phyloP scores from a whole-genome alignment of 306 rosid species.

The Coriaria nepalensis region DNA sequence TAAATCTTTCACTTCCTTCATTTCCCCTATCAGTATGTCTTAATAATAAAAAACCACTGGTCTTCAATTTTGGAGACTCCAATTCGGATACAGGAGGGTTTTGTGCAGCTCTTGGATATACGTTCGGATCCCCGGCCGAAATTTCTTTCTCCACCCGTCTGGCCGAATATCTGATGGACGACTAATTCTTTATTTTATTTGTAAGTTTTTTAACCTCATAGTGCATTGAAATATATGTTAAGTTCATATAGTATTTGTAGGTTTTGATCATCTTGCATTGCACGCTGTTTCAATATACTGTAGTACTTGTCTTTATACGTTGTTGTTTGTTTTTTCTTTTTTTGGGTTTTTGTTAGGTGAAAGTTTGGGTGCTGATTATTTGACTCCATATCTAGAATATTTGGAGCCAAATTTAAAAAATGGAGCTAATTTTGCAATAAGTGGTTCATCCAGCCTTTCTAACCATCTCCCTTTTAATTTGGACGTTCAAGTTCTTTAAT shows the following conservation, averaged over 20 bases:
- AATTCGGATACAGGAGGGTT: slow-evolving; percentile 98
- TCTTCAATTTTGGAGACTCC: slow-evolving; percentile 87
- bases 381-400: slow-evolving; percentile 16
- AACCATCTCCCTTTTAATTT: slow-evolving; percentile 15
- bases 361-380: slow-evolving; percentile 1
- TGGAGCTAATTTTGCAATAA: slow-evolving; percentile 19
- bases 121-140: slow-evolving; percentile 64
- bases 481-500: slow-evolving; percentile 19
- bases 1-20: no score
- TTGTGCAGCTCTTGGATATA: slow-evolving; percentile 75
- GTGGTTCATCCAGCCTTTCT: slow-evolving; percentile 17
- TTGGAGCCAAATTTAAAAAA: slow-evolving; percentile 16
- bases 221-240: no score
- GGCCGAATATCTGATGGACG: slow-evolving; percentile 88
- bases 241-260: no score
- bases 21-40: no score
- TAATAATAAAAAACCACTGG: no score
- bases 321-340: no score
- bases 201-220: no score
- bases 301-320: no score
- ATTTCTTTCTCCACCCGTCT: slow-evolving; percentile 64
- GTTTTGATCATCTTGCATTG: no score
- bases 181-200: slow-evolving; percentile 61
- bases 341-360: slow-evolving; percentile 15
- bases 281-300: no score